Evolutionary conservation across 495 filamentous ascomycete species (phyloP).

Genomic region (Trichoderma reesei): DNA sequence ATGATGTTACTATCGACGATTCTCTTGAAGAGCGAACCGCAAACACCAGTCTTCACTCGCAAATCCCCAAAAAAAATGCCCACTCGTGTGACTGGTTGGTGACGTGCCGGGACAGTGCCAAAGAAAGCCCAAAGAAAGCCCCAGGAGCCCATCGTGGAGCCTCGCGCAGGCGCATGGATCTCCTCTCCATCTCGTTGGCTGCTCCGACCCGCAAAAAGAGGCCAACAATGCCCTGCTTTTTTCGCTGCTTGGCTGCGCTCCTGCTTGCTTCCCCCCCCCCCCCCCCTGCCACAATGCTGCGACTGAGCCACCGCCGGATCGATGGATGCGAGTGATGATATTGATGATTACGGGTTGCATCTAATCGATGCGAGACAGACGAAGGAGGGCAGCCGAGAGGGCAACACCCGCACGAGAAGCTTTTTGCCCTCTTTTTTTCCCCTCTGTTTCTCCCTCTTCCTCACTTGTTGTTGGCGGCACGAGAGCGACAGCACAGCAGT

Average conservation of each 20-base stretch:
- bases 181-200: not conserved
- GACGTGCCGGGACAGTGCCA: constrained; percentile 1
- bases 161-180: constrained; percentile 2
- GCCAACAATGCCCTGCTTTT: not conserved
- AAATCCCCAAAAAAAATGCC: not conserved
- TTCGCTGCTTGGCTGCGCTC: not conserved
- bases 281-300: not conserved
- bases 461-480: too few species aligned
- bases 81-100: constrained; percentile 1
- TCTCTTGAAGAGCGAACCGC: too few species aligned
- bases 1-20: too few species aligned
- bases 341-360: too few species aligned
- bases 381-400: too few species aligned
- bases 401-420: too few species aligned
- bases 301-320: not conserved
- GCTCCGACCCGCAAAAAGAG: not conserved
- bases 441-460: too few species aligned
- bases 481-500: too few species aligned
- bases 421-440: too few species aligned
- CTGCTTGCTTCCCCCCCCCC: not conserved
- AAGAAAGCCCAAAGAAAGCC: not conserved
- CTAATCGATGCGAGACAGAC: too few species aligned
- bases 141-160: constrained; percentile 6
- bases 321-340: not conserved
- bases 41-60: not conserved